Base-by-base conservation (phyloP, 1,284 basidiomycete genomes). In the Rhodofomes roseus region DNA sequence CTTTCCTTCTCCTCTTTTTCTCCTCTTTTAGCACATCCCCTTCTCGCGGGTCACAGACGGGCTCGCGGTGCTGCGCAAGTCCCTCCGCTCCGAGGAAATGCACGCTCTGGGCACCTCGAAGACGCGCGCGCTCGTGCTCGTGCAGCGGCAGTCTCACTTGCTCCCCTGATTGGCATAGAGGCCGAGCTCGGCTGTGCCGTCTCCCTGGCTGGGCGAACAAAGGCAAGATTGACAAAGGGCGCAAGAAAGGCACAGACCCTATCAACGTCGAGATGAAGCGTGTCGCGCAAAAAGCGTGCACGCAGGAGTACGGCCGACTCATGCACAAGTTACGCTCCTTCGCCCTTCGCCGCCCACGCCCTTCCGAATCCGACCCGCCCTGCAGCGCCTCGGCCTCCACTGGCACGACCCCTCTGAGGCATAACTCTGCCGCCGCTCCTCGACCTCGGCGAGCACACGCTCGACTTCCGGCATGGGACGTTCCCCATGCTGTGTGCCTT, bases 1-100 rank as follows among this genome's bases (percentile, higher is more conserved):
- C n/a, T n/a, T n/a, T n/a, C n/a, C n/a, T n/a, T n/a, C n/a, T n/a
- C n/a, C n/a, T n/a, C n/a, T n/a, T n/a, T n/a, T n/a, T n/a, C n/a
- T n/a, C n/a, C n/a, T n/a, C n/a, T n/a, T n/a, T n/a, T n/a, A n/a
- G 0, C 82, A 96, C 9, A 99, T 96, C 1, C 96, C 96, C 0
- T 98, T 96, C 76, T 93, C 94, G 1, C 84, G 96, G 50, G 79
- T 77, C 46, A 96, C 95, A 0, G 96, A 99, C 73, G 96, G 96
- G 0, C 81, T 98, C 8, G 96, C 96, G 1, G 95, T 97, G 1
- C 76, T 96, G 18, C 87, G 95, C 56, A 96, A 99, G 76, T 98
- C 87, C 66, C 82, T 95, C 2, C 88, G 90, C 57, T 87, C 90
- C 1, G 93, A 96, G 85, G 94, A 94, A 9, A 91, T 98, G 82